These are phyloP conservation scores for Globisporangium cederbergense DNA, from an alignment of 352 stramenopile genomes.

Conservation along the genomic window DNA sequence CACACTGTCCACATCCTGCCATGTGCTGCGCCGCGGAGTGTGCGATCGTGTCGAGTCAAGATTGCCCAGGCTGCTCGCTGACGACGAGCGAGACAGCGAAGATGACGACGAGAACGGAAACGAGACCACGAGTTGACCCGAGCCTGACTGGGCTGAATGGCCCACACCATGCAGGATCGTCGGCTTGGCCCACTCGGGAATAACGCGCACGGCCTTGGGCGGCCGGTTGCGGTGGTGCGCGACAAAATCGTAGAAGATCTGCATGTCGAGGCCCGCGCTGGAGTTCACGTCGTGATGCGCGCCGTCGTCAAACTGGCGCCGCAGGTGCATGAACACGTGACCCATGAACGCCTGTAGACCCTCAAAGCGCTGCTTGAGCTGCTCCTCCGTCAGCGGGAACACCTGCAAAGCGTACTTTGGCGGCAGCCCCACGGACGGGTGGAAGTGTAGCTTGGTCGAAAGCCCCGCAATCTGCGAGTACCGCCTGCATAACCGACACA, in stretches of 20 bases:
- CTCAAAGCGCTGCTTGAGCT: conserved; percentile 69
- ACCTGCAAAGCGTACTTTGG: conserved; percentile 81
- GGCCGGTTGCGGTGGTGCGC: conserved; percentile 62
- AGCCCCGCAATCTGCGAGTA: conserved; percentile 75
- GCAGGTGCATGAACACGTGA: conserved; percentile 45
- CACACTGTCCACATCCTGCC: conserved; percentile 54
- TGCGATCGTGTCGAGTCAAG: conserved; percentile 15
- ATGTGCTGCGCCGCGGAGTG: conserved; percentile 21
- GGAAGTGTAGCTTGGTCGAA: conserved; percentile 61
- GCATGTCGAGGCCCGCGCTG: conserved; percentile 69
- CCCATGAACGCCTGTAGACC: conserved; percentile 53
- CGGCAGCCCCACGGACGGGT: conserved; percentile 60
- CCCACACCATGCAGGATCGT: conserved; percentile 20
- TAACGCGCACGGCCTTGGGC: conserved; percentile 34
- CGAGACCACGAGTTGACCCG: background rate
- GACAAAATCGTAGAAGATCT: conserved; percentile 82
- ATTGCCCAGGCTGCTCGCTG: conserved; percentile 13
- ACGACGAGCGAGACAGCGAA: conserved; percentile 17
- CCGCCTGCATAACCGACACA: conserved; percentile 22
- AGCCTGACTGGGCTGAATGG: background rate
- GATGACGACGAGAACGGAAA: conserved; percentile 12
- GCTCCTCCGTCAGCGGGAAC: conserved; percentile 58
- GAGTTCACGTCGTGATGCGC: conserved; percentile 62
- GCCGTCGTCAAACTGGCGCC: conserved; percentile 41
- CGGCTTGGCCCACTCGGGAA: conserved; percentile 65